A percentile compares a stretch with the other conserved stretches of the same genome.
These are phyloP conservation scores for Waltergamsia citrina DNA, from an alignment of 2,329 filamentous ascomycete genomes.

Conservation along the genomic window DNA sequence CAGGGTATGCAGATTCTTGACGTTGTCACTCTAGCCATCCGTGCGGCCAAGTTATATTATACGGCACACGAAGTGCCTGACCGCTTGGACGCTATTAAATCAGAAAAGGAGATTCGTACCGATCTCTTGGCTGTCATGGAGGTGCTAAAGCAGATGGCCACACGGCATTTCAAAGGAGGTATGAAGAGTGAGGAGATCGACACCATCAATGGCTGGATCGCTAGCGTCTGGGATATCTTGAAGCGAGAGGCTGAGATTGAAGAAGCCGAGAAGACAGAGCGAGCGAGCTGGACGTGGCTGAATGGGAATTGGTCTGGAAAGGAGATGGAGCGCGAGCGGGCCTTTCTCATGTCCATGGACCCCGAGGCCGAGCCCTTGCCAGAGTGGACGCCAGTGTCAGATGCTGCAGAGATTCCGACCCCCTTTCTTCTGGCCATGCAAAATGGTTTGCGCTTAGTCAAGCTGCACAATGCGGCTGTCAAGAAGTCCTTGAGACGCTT, in stretches of 20 bases:
- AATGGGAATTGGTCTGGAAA: constrained; percentile 64
- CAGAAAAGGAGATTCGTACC: constrained; percentile 74
- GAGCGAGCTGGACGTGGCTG: constrained; percentile 73
- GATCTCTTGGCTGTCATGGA: constrained; percentile 85
- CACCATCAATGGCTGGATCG: constrained; percentile 72
- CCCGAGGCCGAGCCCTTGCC: constrained; percentile 51
- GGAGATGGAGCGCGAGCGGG: constrained; percentile 69
- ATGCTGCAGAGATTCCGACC: constrained; percentile 46
- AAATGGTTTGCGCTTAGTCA: constrained; percentile 72
- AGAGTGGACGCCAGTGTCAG: constrained; percentile 47
- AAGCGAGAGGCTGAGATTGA: constrained; percentile 70
- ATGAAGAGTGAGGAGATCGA: constrained; percentile 68
- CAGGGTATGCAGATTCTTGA: constrained; percentile 90
- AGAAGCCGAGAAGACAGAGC: constrained; percentile 58
- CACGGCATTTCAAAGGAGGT: constrained; percentile 75
- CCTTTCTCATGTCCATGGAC: constrained; percentile 73
- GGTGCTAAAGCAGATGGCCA: constrained; percentile 83
- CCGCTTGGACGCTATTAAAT: constrained; percentile 75
- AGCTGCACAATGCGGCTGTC: constrained; percentile 83
- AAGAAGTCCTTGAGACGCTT: constrained; percentile 79
- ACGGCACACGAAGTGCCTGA: constrained; percentile 84
- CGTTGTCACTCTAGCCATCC: constrained; percentile 88
- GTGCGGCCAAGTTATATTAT: constrained; percentile 93
- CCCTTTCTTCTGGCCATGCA: constrained; percentile 65
- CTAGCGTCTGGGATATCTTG: constrained; percentile 68